A percentile compares a stretch with the other conserved stretches of the same genome.
Conservation (phyloP, 1,284 basidiomycete species). For the Sphagnurus paluster region DNA sequence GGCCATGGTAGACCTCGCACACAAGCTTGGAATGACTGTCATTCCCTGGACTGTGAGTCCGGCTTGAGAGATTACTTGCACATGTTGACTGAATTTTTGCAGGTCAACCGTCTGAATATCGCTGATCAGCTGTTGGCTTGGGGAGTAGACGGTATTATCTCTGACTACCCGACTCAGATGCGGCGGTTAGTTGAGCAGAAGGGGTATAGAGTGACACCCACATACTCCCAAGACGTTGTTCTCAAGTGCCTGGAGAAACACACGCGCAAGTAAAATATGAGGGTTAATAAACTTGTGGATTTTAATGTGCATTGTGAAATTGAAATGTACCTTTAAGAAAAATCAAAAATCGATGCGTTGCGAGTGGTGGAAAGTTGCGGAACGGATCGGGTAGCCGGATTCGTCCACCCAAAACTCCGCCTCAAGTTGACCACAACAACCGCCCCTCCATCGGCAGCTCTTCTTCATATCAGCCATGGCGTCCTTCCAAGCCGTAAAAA, state of each 20-base stretch:
- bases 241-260: constrained; percentile 57
- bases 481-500: constrained; percentile 70
- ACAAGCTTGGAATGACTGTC: constrained; percentile 60
- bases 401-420: constrained; percentile 31
- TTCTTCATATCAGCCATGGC: constrained; percentile 48
- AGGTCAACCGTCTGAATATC: constrained; percentile 63
- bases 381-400: constrained; percentile 36
- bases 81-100: constrained; percentile 6
- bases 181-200: constrained; percentile 53
- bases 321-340: too few relatives aligned
- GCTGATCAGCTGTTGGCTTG: constrained; percentile 57
- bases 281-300: too few relatives aligned
- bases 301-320: neutral
- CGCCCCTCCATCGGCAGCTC: constrained; percentile 15
- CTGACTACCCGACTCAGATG: constrained; percentile 62
- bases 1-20: constrained; percentile 68
- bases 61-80: neutral
- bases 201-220: constrained; percentile 49
- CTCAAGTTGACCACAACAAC: constrained; percentile 20
- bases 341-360: neutral
- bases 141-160: constrained; percentile 73
- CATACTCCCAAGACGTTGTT: constrained; percentile 56
- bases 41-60: constrained; percentile 72
- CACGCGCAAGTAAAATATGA: constrained; percentile 18
- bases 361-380: constrained; percentile 20